Percentiles rank a stretch among this genome's conserved stretches.
phyloP scores from a whole-genome alignment of 768 basidiomycete species.

The Dacryopinax primogenitus region DNA sequence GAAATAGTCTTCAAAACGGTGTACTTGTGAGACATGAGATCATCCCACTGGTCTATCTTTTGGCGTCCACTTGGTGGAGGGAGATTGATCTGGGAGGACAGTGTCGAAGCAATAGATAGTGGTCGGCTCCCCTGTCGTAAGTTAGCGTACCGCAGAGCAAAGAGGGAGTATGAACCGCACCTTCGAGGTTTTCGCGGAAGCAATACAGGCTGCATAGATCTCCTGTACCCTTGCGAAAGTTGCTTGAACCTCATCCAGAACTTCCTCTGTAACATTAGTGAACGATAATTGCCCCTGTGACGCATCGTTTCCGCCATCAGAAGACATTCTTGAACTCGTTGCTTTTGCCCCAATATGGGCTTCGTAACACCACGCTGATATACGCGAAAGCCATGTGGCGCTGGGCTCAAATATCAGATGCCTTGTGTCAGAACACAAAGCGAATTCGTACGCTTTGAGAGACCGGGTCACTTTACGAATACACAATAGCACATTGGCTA shows the following conservation, averaged over 20 bases:
- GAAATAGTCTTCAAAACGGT: conserved; percentile 33
- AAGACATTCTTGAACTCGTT: neutral
- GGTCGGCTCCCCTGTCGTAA: neutral
- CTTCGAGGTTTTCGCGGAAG: conserved; percentile 34
- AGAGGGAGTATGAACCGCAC: conserved; percentile 24
- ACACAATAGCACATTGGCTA: conserved; percentile 50
- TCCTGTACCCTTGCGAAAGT: conserved; percentile 9
- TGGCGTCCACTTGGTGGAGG: neutral
- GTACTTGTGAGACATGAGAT: neutral
- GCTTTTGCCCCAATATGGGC: conserved; percentile 15
- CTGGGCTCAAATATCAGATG: conserved; percentile 24
- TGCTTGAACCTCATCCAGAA: conserved; percentile 2
- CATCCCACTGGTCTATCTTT: neutral
- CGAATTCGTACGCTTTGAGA: conserved; percentile 41
- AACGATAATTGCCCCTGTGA: conserved; percentile 19
- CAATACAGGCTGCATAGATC: conserved; percentile 12
- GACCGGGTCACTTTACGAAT: conserved; percentile 51
- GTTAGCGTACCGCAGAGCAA: neutral
- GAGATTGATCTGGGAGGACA: neutral
- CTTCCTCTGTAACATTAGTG: conserved; percentile 9
- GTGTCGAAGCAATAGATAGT: neutral
- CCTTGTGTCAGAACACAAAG: neutral
- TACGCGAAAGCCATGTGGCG: conserved; percentile 22
- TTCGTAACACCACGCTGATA: conserved; percentile 27
- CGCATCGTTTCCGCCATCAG: neutral